A percentile compares a stretch with the other conserved stretches of the same genome.
These are phyloP conservation scores for Amaranthus palmeri DNA, from an alignment of 148 eudicot species.

Conservation along the genomic window DNA sequence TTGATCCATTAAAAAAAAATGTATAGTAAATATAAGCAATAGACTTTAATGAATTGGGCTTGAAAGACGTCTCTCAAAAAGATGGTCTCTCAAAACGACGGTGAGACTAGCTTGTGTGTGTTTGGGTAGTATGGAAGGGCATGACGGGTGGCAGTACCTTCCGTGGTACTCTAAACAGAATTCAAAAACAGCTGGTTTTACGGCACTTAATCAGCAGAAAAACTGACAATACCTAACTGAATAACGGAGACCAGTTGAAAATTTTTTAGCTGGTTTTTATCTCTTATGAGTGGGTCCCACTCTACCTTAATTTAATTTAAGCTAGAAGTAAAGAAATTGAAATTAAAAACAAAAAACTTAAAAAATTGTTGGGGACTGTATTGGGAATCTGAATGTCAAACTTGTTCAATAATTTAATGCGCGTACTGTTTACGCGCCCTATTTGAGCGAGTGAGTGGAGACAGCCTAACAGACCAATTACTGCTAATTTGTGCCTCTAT, in stretches of 20 bases:
- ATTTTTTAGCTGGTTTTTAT: not conserved
- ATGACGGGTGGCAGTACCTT: constrained; percentile 7
- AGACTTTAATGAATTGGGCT: too few species aligned
- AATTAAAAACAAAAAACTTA: too few species aligned
- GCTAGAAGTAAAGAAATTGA: too few species aligned
- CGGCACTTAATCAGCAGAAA: constrained; percentile 18
- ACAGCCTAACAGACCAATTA: not conserved
- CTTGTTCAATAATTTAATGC: not conserved
- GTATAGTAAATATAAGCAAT: too few species aligned
- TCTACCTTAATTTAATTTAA: too few species aligned
- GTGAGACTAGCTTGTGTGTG: too few species aligned
- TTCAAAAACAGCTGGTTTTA: constrained; percentile 14
- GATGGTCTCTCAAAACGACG: too few species aligned
- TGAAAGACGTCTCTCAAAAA: too few species aligned
- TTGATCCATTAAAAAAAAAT: too few species aligned
- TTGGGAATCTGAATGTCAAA: not conserved
- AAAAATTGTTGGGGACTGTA: too few species aligned
- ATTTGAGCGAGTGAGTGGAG: not conserved
- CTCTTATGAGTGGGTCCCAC: not conserved
- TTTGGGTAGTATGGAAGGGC: not conserved
- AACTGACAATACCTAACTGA: constrained; percentile 17
- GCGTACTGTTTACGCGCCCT: not conserved
- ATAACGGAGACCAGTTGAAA: not conserved
- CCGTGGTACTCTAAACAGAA: constrained; percentile 27
- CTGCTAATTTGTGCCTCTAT: not conserved